Evolutionary conservation across 2,329 filamentous ascomycete genomes (phyloP).

Genomic region (Knufia petricola): DNA sequence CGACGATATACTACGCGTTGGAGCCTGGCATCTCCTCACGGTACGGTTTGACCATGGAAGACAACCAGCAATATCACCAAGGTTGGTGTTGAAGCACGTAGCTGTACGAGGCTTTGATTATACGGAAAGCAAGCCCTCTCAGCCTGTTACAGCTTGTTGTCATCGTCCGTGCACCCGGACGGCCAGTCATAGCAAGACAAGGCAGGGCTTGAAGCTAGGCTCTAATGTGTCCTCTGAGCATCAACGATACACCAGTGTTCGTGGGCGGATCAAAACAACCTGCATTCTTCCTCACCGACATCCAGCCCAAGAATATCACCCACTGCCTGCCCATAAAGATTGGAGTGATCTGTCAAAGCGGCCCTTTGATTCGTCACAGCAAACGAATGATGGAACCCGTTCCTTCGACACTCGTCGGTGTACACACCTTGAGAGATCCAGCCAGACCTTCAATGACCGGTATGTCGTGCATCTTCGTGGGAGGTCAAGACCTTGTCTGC

Average conservation of each 20-base stretch:
- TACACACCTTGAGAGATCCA: not conserved
- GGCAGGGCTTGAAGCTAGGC: not conserved
- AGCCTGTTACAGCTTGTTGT: no score
- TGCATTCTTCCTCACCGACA: conserved; percentile 10
- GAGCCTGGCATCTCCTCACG: no score
- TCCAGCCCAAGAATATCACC: not conserved
- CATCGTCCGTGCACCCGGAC: no score
- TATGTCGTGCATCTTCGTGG: not conserved
- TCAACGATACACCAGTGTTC: not conserved
- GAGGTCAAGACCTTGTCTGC: not conserved
- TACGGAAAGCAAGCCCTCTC: no score
- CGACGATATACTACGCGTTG: not conserved
- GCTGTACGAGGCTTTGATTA: no score
- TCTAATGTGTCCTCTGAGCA: not conserved
- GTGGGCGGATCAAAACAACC: not conserved
- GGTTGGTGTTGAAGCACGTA: no score
- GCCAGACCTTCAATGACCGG: not conserved
- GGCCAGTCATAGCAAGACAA: not conserved
- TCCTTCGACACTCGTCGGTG: conserved; percentile 3
- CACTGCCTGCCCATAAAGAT: not conserved
- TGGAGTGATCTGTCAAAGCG: not conserved
- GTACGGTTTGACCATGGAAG: no score
- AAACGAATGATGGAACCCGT: not conserved
- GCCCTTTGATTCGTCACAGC: conserved; percentile 4
- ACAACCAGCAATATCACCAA: no score